These are phyloP conservation scores for Nicotiana noctiflora DNA, from an alignment of 257 asterid species.

Conservation along the genomic window DNA sequence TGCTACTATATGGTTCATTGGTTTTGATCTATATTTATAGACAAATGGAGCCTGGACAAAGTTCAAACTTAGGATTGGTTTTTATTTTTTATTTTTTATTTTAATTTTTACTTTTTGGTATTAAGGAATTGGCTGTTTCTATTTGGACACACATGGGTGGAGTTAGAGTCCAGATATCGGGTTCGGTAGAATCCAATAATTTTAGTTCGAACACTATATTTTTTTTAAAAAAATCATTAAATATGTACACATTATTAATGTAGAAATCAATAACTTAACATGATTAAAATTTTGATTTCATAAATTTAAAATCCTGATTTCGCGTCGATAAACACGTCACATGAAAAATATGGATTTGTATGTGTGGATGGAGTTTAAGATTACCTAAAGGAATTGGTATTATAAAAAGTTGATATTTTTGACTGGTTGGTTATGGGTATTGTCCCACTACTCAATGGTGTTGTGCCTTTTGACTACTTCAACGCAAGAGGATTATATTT, in stretches of 20 bases:
- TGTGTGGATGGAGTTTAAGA: conserved; percentile 3
- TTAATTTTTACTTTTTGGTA: neutral
- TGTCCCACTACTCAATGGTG: neutral
- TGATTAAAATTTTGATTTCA: too few relatives aligned
- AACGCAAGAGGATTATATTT: neutral
- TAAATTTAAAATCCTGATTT: too few relatives aligned
- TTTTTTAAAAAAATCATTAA: too few relatives aligned
- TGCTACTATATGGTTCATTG: neutral
- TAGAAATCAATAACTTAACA: too few relatives aligned
- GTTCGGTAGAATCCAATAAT: too few relatives aligned
- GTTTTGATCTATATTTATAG: neutral
- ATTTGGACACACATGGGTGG: neutral
- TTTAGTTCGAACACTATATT: too few relatives aligned
- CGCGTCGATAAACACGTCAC: too few relatives aligned
- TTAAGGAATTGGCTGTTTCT: neutral
- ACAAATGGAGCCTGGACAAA: conserved; percentile 2
- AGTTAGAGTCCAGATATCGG: too few relatives aligned
- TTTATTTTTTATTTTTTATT: too few relatives aligned
- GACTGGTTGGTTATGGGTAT: neutral
- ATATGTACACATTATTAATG: too few relatives aligned
- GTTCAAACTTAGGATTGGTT: neutral
- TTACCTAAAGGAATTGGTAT: neutral
- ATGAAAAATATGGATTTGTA: neutral
- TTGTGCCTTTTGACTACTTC: neutral
- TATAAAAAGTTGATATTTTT: neutral